Conservation (phyloP, 345 rosid species). For the Eucalyptus marginata region DNA sequence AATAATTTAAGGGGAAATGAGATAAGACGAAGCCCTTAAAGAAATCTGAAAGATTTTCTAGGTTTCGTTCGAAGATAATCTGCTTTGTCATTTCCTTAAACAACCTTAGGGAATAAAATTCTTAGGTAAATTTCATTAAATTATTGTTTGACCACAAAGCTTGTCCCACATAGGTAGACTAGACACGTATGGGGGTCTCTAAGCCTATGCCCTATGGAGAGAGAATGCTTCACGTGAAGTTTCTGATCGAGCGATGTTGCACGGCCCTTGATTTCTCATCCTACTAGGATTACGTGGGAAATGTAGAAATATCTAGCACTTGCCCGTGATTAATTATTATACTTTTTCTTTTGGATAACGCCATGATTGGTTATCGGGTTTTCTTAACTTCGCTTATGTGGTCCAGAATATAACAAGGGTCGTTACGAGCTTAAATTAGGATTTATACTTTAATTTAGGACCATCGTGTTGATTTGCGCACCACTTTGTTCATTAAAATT, state of each 20-base stretch:
- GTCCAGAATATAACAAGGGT: not conserved
- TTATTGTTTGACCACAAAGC: not conserved
- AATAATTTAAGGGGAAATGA: not conserved
- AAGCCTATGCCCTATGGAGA: not conserved
- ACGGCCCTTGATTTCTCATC: not conserved
- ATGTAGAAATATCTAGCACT: not conserved
- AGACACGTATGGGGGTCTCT: not conserved
- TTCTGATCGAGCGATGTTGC: not conserved
- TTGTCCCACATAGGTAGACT: not conserved
- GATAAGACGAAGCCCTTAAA: not conserved
- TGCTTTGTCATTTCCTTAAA: not conserved
- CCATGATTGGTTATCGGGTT: not conserved
- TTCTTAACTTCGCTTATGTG: not conserved
- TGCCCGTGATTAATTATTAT: not conserved
- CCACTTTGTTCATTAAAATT: not conserved
- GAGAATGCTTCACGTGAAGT: not conserved
- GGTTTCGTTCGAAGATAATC: not conserved
- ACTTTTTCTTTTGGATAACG: not conserved
- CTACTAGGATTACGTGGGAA: not conserved
- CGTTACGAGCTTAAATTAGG: not conserved
- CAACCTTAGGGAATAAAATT: not conserved
- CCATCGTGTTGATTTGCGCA: not conserved
- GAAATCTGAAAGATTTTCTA: not conserved
- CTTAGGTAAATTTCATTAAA: not conserved
- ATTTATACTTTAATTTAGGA: not conserved